Evolutionary conservation across 2,329 filamentous ascomycete species (phyloP).

Genomic region (Xylaria sp.): DNA sequence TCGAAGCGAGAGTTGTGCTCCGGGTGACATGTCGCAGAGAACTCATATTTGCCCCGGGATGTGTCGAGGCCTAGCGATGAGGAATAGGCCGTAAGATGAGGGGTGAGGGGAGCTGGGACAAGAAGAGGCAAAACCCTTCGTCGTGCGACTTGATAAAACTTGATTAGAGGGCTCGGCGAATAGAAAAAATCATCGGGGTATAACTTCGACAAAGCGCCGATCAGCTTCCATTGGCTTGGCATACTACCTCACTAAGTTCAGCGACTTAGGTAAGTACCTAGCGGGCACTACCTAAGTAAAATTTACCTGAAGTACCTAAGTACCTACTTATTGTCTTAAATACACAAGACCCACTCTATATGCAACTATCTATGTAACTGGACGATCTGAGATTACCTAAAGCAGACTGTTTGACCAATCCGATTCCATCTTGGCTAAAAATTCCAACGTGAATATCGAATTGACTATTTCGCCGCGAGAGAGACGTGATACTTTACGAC

Average conservation of each 20-base stretch:
- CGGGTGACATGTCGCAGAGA: slow-evolving; percentile 55
- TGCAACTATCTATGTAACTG: not conserved
- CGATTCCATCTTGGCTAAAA: slow-evolving; percentile 8
- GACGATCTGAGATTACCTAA: not conserved
- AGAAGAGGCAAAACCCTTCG: slow-evolving; percentile 26
- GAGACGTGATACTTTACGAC: not conserved
- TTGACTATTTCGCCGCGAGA: too few species aligned
- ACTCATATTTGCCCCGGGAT: slow-evolving; percentile 55
- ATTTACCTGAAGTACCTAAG: too few species aligned
- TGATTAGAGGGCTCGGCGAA: slow-evolving; percentile 40
- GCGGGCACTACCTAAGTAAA: too few species aligned
- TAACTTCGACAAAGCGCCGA: slow-evolving; percentile 18
- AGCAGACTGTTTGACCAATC: not conserved
- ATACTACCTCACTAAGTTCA: too few species aligned
- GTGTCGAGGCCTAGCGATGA: slow-evolving; percentile 30
- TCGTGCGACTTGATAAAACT: slow-evolving; percentile 35
- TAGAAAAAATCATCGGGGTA: slow-evolving; percentile 44
- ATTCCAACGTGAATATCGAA: not conserved
- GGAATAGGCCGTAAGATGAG: slow-evolving; percentile 33
- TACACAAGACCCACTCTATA: not conserved
- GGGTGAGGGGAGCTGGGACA: slow-evolving; percentile 38
- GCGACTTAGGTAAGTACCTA: too few species aligned
- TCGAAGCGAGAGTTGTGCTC: slow-evolving; percentile 56
- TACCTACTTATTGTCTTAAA: too few species aligned
- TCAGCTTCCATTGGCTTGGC: slow-evolving; percentile 5